Conservation (phyloP, 805 yeast genomes). For the Monosporozyma servazzii region DNA sequence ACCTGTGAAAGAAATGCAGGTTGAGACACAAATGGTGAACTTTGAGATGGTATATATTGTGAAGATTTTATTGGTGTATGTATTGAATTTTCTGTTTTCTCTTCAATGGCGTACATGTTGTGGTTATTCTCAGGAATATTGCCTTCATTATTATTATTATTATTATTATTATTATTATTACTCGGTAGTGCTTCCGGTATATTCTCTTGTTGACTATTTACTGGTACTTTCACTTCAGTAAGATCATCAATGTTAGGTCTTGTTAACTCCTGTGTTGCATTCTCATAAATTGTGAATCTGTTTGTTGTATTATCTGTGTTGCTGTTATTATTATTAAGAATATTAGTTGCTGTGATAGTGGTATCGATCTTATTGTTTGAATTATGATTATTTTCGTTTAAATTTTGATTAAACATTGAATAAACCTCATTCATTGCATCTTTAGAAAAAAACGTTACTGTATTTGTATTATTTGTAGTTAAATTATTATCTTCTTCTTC, state of each 20-base stretch:
- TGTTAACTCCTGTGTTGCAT: constrained; percentile 33
- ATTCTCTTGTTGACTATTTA: constrained; percentile 1
- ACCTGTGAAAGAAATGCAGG: constrained; percentile 7
- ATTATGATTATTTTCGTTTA: constrained; percentile 8
- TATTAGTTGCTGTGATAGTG: constrained; percentile 10
- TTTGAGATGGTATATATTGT: constrained; percentile 10
- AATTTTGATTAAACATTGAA: constrained; percentile 57
- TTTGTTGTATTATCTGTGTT: constrained; percentile 21
- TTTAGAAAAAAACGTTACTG: constrained; percentile 67
- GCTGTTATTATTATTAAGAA: constrained; percentile 16
- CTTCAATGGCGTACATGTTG: constrained; percentile 26
- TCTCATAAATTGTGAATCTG: constrained; percentile 22
- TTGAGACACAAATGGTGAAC: constrained; percentile 28
- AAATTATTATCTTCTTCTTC: constrained; percentile 22
- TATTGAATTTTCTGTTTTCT: constrained; percentile 15
- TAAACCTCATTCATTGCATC: constrained; percentile 67
- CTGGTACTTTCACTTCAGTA: constrained; percentile 26
- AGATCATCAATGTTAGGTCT: constrained; percentile 28
- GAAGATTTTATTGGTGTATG: constrained; percentile 2
- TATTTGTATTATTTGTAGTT: constrained; percentile 35
- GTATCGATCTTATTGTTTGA: background rate
- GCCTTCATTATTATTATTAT: background rate
- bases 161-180: background rate
- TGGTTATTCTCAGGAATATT: constrained; percentile 6
- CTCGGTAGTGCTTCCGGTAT: background rate